phyloP scores from a whole-genome alignment of 352 stramenopile species.

The Phytophthora pluvialis region DNA sequence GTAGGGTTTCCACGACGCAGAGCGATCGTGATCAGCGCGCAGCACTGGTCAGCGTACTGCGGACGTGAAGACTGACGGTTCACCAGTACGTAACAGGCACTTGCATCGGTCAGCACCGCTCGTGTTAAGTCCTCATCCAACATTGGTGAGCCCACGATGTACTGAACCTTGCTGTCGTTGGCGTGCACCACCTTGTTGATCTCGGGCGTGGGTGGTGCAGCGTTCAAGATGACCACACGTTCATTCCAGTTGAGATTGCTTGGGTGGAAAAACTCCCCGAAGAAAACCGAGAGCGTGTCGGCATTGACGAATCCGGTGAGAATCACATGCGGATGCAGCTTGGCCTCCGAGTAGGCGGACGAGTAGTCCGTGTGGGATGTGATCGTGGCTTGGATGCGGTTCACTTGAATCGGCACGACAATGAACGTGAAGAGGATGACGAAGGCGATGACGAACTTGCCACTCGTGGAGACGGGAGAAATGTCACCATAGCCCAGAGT shows the following conservation, averaged over 20 bases:
- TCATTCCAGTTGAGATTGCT: constrained; percentile 89
- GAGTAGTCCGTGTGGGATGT: constrained; percentile 85
- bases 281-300: constrained; percentile 69
- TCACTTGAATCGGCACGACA: constrained; percentile 81
- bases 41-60: constrained; percentile 75
- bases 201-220: constrained; percentile 58
- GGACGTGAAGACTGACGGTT: constrained; percentile 58
- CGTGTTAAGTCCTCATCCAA: constrained; percentile 77
- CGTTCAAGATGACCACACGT: constrained; percentile 79
- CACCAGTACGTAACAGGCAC: constrained; percentile 75
- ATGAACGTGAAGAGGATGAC: constrained; percentile 88
- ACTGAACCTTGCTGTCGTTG: constrained; percentile 82
- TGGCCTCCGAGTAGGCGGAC: constrained; percentile 72
- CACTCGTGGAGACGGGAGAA: constrained; percentile 57
- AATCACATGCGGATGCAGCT: constrained; percentile 80
- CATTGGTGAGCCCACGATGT: constrained; percentile 84
- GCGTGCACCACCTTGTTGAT: constrained; percentile 82
- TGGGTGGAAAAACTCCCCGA: constrained; percentile 86
- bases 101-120: constrained; percentile 56
- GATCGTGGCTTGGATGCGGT: constrained; percentile 75
- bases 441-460: constrained; percentile 82
- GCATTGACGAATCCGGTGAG: constrained; percentile 76
- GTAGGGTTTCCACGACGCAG: constrained; percentile 69
- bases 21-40: constrained; percentile 76
- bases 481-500: constrained; percentile 89